A percentile compares a stretch with the other conserved stretches of the same genome.
These are phyloP conservation scores for Ensete glaucum DNA, from an alignment of 176 grass and related monocot species.

Conservation along the genomic window DNA sequence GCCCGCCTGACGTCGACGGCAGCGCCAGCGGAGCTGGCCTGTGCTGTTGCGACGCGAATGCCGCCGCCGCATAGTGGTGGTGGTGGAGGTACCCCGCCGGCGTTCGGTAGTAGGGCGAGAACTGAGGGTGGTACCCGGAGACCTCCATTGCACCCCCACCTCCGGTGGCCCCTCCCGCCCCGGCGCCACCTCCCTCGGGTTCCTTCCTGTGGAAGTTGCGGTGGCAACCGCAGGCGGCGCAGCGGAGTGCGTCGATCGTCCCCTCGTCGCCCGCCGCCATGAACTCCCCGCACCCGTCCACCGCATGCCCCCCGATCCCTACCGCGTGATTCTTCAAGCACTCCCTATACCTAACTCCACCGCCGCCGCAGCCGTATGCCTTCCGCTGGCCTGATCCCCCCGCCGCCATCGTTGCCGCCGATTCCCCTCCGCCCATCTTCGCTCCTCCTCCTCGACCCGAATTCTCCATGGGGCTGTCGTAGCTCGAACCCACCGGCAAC, in stretches of 20 bases:
- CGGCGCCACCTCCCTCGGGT: not conserved
- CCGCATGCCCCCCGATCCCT: conserved; percentile 68
- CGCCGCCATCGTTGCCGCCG: not conserved
- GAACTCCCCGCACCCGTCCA: conserved; percentile 91
- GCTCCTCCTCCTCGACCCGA: not conserved
- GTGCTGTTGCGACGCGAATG: conserved; percentile 22
- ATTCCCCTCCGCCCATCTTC: not conserved
- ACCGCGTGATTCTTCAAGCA: conserved; percentile 95
- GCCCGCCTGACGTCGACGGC: conserved; percentile 53
- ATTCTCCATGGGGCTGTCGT: not conserved
- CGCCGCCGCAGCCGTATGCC: not conserved
- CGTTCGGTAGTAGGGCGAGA: conserved; percentile 70
- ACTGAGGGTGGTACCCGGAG: conserved; percentile 25
- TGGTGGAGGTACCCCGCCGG: conserved; percentile 59
- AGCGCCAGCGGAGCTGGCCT: conserved; percentile 33
- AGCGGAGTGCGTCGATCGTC: conserved; percentile 39
- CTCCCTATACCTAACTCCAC: conserved; percentile 45
- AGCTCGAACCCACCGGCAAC: not conserved
- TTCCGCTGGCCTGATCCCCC: conserved; percentile 12
- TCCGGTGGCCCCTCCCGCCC: not conserved
- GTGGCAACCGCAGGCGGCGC: not conserved
- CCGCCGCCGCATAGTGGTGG: conserved; percentile 28
- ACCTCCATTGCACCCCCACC: not conserved
- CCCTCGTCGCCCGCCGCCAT: conserved; percentile 68
- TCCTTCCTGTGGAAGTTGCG: conserved; percentile 7